Evolutionary conservation across 768 basidiomycete genomes (phyloP).

Genomic region (Terana coerulea): DNA sequence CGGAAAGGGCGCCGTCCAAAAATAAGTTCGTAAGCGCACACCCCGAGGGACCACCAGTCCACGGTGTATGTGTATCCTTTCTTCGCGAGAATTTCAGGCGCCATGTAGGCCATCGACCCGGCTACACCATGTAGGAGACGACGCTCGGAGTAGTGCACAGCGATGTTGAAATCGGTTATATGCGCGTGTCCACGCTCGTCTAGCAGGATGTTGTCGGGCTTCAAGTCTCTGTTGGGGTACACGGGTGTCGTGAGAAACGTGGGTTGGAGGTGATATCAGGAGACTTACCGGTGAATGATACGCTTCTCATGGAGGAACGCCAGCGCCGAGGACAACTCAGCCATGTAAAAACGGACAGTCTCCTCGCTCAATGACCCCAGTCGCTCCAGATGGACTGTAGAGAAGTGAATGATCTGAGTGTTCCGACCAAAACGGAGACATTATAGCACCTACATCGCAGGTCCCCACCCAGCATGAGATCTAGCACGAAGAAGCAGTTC

Average conservation of each 20-base stretch:
- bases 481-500: slow-evolving; percentile 97
- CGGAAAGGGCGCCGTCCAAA: slow-evolving; percentile 92
- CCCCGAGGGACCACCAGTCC: slow-evolving; percentile 97
- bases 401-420: slow-evolving; percentile 11
- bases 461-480: slow-evolving; percentile 96
- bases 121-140: slow-evolving; percentile 86
- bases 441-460: slow-evolving; percentile 82
- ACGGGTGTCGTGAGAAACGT: slow-evolving; percentile 25
- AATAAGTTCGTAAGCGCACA: slow-evolving; percentile 88
- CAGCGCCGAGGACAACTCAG: slow-evolving; percentile 84
- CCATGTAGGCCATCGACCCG: slow-evolving; percentile 99
- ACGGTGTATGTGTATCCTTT: slow-evolving; percentile 92
- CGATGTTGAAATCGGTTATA: slow-evolving; percentile 97
- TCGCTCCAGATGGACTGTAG: slow-evolving; percentile 82
- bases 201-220: slow-evolving; percentile 96
- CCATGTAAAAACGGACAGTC: slow-evolving; percentile 82
- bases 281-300: slow-evolving; percentile 90
- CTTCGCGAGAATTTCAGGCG: slow-evolving; percentile 86
- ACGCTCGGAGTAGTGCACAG: slow-evolving; percentile 91
- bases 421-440: too few species aligned
- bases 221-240: slow-evolving; percentile 66
- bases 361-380: slow-evolving; percentile 72
- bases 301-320: slow-evolving; percentile 88
- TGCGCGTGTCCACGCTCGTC: slow-evolving; percentile 96
- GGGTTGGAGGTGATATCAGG: slow-evolving; percentile 17